Evolutionary conservation across 2,329 filamentous ascomycete species (phyloP), one percentile per base, ranked within the genome.

Genomic region (Gliomastix tumulicola): DNA sequence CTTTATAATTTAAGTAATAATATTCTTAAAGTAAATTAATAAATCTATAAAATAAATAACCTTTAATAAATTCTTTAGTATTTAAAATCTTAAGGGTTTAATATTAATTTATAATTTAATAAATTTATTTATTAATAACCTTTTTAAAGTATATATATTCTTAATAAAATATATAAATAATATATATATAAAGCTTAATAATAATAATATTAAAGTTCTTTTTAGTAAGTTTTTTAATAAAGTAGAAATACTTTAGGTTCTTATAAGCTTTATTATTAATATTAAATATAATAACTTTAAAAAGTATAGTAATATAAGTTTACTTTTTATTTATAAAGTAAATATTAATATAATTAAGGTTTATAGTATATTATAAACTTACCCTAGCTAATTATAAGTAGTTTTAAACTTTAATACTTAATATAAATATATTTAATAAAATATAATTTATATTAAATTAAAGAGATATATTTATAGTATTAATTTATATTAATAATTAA

Each of bases 161-260:
- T 6, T 27, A 27, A 15, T 11, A 32, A 15, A 5, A 32, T 5
- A 32, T 5, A 32, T n/a, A 7, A 7, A 7, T 17, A 3, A 19
- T 15, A 5, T 6, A 5, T 7, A 16, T 38, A 25, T 8, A 27
- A 15, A 20, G 10, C 11, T 33, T 17, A 20, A 36, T 30, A 9
- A 30, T 12, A 12, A 8, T 31, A 31, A 9, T 17, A 31, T 31
- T 12, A 31, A 31, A 17, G 9, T 31, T 31, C 16, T 12, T 31
- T 31, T 31, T 31, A 31, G 16, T 31, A 25, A 20, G 10, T 33
- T 33, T 11, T 11, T 37, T 33, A 21, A 11, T 21, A n/a, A 33
- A 33, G 11, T 33, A 33, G 12, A 31, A 27, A 31, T 31, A 31
- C 16, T 25, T 20, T 38, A 31, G 27, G 27, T 23, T 17, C 15